Base-by-base conservation (phyloP, 768 basidiomycete genomes). In the Auricularia sp. region DNA sequence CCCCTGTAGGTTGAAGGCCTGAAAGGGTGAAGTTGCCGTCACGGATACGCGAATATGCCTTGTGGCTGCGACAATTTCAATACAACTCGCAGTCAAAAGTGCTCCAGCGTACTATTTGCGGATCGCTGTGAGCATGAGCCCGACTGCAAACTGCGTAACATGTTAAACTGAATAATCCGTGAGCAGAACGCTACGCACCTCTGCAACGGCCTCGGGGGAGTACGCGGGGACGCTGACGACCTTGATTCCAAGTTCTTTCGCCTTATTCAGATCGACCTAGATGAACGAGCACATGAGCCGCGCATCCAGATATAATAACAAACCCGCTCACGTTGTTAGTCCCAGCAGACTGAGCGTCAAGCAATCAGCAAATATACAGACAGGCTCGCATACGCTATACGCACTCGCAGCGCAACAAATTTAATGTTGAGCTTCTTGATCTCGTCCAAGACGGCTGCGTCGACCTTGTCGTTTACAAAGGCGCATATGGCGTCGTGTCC, bases 1-100 rank as follows among this genome's bases (percentile, higher is more conserved):
- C 47, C 73, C 73, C 45, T 69, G 67, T 42, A 76, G 64, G 21
- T 70, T 69, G 64, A 67, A 70, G 69, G 37, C 69, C 69, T 45
- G 67, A 63, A n/a, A 70, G 65, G 36, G 67, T 64, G 66, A 70
- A 70, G 59, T 70, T 69, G 44, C 69, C 68, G 62, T 70, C 68
- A 18, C 68, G 68, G 42, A 70, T 66, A 11, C 68, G 64, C 54
- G 62, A 54, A 45, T 65, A 67, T 47, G 68, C 64, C 61, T 67
- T 70, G 61, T 69, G 69, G 61, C 66, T 70, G 29, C 29, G 29
- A 29, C 29, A 29, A 29, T 29, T 29, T 29, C 29, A 29, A 29
- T 29, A 29, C 29, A 29, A 29, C 29, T 29, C 29, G 29, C 29
- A 29, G 29, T 29, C 29, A 29, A 29, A 29, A 29, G 29, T 29